phyloP scores from a whole-genome alignment of 352 stramenopile species.

The Phytophthora parvispora region DNA sequence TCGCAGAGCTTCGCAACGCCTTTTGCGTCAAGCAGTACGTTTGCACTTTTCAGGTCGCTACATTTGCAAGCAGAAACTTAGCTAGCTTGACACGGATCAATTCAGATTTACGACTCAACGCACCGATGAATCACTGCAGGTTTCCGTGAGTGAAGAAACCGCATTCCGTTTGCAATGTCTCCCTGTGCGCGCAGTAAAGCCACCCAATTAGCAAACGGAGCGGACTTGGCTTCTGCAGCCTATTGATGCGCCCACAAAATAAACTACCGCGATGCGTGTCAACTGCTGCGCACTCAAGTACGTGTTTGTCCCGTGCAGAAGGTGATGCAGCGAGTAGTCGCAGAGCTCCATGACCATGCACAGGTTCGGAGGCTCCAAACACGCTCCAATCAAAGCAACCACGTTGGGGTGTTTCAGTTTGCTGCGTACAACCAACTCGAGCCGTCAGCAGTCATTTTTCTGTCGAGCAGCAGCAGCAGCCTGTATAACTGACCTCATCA shows the following conservation, averaged over 20 bases:
- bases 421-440: constrained; percentile 13
- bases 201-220: too few relatives aligned
- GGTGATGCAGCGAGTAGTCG: constrained; percentile 69
- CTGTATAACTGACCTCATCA: constrained; percentile 89
- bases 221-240: too few relatives aligned
- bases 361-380: constrained; percentile 78
- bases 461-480: neutral
- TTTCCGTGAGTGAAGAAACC: constrained; percentile 85
- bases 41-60: constrained; percentile 93
- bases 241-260: too few relatives aligned
- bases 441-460: too few relatives aligned
- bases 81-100: neutral
- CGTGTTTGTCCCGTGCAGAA: constrained; percentile 64
- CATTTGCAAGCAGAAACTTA: neutral
- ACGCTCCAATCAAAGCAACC: constrained; percentile 80
- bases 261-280: constrained; percentile 55
- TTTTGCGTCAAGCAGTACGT: constrained; percentile 84
- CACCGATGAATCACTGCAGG: constrained; percentile 91
- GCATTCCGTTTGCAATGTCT: constrained; percentile 88
- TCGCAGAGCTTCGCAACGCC: constrained; percentile 92
- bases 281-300: constrained; percentile 68
- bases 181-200: constrained; percentile 48
- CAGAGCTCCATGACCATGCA: constrained; percentile 89
- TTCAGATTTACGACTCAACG: neutral
- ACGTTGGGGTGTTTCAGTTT: constrained; percentile 83